phyloP scores from a whole-genome alignment of 768 basidiomycete genomes.

The Boletellus ananas region DNA sequence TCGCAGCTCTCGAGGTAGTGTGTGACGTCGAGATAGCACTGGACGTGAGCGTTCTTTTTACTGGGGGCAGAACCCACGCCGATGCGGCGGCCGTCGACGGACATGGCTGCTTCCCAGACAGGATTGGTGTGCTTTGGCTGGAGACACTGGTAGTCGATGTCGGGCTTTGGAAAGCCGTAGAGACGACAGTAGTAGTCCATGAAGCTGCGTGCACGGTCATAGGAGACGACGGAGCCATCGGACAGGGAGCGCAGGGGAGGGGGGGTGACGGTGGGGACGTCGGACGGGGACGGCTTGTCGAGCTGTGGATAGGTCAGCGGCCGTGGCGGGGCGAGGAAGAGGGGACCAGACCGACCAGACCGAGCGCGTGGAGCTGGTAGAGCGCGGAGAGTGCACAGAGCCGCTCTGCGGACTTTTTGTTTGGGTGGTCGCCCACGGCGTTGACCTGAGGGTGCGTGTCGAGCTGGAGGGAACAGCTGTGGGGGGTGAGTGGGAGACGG shows the following conservation, averaged over 20 bases:
- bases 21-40: conserved; percentile 84
- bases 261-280: conserved; percentile 1
- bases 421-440: conserved; percentile 58
- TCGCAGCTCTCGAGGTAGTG: conserved; percentile 87
- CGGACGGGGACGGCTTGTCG: conserved; percentile 28
- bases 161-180: conserved; percentile 71
- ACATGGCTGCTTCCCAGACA: conserved; percentile 71
- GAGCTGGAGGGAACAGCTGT: conserved; percentile 25
- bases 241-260: conserved; percentile 41
- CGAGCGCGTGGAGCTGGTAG: conserved; percentile 60
- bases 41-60: conserved; percentile 70
- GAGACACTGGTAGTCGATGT: conserved; percentile 51
- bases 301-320: conserved; percentile 18
- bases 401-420: conserved; percentile 63
- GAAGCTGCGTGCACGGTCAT: conserved; percentile 78
- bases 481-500: conserved; percentile 3
- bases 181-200: conserved; percentile 93
- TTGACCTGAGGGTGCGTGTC: conserved; percentile 37
- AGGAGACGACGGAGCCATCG: conserved; percentile 59
- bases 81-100: conserved; percentile 73
- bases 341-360: conserved; percentile 50
- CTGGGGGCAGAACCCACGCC: conserved; percentile 66
- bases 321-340: neutral
- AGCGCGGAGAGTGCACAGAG: conserved; percentile 74
- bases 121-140: conserved; percentile 20